Evolutionary conservation across 495 filamentous ascomycete genomes (phyloP).

Genomic region (Staphylotrichum tortipilum): DNA sequence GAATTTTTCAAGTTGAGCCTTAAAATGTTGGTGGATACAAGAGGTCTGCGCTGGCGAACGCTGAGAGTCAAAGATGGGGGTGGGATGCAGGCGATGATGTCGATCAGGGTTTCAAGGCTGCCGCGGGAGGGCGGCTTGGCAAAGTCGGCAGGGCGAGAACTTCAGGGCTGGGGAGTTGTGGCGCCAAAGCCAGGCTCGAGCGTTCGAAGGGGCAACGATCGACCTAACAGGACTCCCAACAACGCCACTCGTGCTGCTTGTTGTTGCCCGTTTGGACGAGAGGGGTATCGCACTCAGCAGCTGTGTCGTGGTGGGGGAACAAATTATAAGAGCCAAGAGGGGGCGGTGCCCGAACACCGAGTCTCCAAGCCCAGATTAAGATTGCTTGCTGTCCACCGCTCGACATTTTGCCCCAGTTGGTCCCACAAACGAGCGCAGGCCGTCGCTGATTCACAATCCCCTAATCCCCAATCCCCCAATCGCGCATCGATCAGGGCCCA

Average conservation of each 20-base stretch:
- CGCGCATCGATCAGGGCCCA: no score
- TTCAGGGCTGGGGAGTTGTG: slow-evolving; percentile 2
- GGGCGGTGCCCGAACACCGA: slow-evolving; percentile 6
- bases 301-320: no score
- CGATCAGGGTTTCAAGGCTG: no score
- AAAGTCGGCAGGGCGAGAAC: slow-evolving; percentile 4
- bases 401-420: no score
- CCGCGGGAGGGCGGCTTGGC: slow-evolving; percentile 10
- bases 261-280: no score
- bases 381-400: no score
- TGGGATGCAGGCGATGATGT: slow-evolving; percentile 11
- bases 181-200: slow-evolving; percentile 22
- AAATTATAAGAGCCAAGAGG: neutral
- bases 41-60: no score
- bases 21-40: neutral
- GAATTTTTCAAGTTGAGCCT: neutral
- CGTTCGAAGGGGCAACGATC: slow-evolving; percentile 21
- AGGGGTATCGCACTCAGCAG: no score
- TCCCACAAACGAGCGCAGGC: no score
- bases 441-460: no score
- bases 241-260: slow-evolving; percentile 1
- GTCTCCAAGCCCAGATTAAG: neutral
- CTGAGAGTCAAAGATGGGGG: no score
- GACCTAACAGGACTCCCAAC: slow-evolving; percentile 7
- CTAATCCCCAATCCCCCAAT: no score